These are phyloP conservation scores for Puccinia brachypodii DNA, from an alignment of 1,284 basidiomycete genomes.

Conservation along the genomic window DNA sequence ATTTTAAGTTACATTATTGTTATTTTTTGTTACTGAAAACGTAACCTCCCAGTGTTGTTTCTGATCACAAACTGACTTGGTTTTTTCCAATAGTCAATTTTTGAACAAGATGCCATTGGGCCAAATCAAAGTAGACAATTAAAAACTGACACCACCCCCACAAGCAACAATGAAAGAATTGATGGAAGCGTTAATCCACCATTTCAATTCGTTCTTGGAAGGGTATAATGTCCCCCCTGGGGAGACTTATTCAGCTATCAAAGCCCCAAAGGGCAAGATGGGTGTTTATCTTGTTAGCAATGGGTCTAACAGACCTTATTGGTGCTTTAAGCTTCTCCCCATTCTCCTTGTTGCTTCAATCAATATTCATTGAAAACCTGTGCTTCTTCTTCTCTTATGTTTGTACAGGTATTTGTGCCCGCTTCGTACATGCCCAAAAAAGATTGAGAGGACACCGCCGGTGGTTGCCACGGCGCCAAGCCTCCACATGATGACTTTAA, in stretches of 20 bases:
- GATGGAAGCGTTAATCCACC: constrained; percentile 82
- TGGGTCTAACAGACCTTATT: constrained; percentile 85
- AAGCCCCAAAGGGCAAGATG: constrained; percentile 99
- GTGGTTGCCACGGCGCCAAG: neutral
- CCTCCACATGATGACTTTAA: neutral
- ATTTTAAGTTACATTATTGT: too few species aligned
- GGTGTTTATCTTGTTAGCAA: constrained; percentile 90
- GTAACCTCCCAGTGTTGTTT: too few species aligned
- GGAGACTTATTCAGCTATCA: constrained; percentile 96
- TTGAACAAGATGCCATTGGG: constrained; percentile 97
- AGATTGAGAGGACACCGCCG: neutral
- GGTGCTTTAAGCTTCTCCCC: constrained; percentile 86
- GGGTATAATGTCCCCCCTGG: constrained; percentile 96
- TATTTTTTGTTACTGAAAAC: too few species aligned
- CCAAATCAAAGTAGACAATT: constrained; percentile 91
- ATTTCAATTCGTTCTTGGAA: constrained; percentile 95
- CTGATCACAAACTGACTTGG: neutral
- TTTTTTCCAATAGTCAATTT: constrained; percentile 63
- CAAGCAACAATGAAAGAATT: constrained; percentile 98
- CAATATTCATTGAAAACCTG: too few species aligned
- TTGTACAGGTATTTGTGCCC: too few species aligned
- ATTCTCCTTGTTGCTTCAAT: too few species aligned
- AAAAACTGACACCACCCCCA: constrained; percentile 96
- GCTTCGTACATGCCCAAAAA: neutral
- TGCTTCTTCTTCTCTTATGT: too few species aligned